Evolutionary conservation across 1,284 basidiomycete genomes (phyloP).

Genomic region (Sanguinoderma infundibulare): DNA sequence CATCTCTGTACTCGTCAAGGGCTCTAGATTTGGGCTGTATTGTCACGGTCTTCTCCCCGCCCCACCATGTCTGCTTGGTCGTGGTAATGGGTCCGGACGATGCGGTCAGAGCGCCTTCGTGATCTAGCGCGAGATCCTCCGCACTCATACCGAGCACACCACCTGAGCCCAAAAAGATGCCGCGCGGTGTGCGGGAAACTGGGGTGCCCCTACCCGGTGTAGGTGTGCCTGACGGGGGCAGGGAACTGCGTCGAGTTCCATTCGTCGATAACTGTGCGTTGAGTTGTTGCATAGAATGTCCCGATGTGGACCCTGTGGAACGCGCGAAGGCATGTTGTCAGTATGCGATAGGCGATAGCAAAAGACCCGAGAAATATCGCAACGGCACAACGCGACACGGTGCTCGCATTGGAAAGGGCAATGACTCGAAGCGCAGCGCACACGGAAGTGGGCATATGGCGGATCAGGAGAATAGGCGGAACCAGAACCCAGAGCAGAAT

Average conservation of each 20-base stretch:
- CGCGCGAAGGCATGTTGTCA: background rate
- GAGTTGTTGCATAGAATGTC: conserved; percentile 34
- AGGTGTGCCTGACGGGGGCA: conserved; percentile 14
- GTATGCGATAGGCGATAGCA: background rate
- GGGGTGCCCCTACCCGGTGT: conserved; percentile 15
- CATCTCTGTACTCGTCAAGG: conserved; percentile 29
- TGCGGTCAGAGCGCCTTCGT: conserved; percentile 14
- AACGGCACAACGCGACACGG: too few relatives aligned
- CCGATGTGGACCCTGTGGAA: conserved; percentile 33
- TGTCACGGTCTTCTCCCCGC: conserved; percentile 36
- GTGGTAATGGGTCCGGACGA: conserved; percentile 25
- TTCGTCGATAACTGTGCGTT: conserved; percentile 31
- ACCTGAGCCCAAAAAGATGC: conserved; percentile 27
- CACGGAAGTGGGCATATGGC: background rate
- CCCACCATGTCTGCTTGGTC: conserved; percentile 40
- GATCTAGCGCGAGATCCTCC: conserved; percentile 30
- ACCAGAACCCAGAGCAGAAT: too few relatives aligned
- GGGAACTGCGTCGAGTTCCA: conserved; percentile 20
- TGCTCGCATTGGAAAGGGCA: background rate
- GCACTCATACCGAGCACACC: conserved; percentile 25
- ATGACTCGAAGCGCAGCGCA: background rate
- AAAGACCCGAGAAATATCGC: background rate
- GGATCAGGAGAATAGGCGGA: background rate
- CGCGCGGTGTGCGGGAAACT: conserved; percentile 34
- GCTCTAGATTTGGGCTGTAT: conserved; percentile 25